Percentiles rank a stretch among this genome's conserved stretches.
These are phyloP conservation scores for Metschnikowia baotianmanensis DNA, from an alignment of 805 yeast genomes.

Conservation along the genomic window DNA sequence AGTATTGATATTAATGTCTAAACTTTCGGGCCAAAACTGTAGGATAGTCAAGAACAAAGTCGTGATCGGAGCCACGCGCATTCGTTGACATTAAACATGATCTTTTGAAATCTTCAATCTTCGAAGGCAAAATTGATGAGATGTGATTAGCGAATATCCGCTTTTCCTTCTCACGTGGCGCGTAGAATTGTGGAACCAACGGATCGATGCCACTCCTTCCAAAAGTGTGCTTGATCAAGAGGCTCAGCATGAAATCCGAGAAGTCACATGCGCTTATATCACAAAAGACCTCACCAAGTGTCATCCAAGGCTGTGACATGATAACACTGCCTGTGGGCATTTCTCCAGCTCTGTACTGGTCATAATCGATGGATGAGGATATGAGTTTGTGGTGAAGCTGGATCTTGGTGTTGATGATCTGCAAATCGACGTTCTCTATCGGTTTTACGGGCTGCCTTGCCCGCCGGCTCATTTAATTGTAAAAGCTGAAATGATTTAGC, in stretches of 20 bases:
- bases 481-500: slow-evolving; percentile 1
- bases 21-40: slow-evolving; percentile 2
- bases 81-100: neutral
- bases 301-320: slow-evolving; percentile 2
- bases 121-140: neutral
- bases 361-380: slow-evolving; percentile 10
- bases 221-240: slow-evolving; percentile 7
- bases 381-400: slow-evolving; percentile 7
- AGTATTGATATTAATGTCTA: neutral
- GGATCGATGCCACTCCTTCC: slow-evolving; percentile 9
- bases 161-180: slow-evolving; percentile 10
- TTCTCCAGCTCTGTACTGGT: slow-evolving; percentile 13
- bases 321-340: slow-evolving; percentile 6
- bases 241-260: slow-evolving; percentile 8
- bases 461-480: slow-evolving; percentile 13
- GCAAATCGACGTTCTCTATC: slow-evolving; percentile 11
- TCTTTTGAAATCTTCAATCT: neutral
- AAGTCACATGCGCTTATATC: slow-evolving; percentile 17
- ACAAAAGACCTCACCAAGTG: slow-evolving; percentile 4
- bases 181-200: slow-evolving; percentile 13
- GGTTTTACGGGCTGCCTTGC: slow-evolving; percentile 8
- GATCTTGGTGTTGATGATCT: slow-evolving; percentile 12
- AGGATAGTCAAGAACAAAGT: slow-evolving; percentile 4
- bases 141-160: slow-evolving; percentile 3
- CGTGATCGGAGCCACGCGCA: slow-evolving; percentile 1